Percentiles rank a stretch among this genome's conserved stretches.
Conservation (phyloP, 2,329 filamentous ascomycete genomes). For the Xylariaceae sp. region DNA sequence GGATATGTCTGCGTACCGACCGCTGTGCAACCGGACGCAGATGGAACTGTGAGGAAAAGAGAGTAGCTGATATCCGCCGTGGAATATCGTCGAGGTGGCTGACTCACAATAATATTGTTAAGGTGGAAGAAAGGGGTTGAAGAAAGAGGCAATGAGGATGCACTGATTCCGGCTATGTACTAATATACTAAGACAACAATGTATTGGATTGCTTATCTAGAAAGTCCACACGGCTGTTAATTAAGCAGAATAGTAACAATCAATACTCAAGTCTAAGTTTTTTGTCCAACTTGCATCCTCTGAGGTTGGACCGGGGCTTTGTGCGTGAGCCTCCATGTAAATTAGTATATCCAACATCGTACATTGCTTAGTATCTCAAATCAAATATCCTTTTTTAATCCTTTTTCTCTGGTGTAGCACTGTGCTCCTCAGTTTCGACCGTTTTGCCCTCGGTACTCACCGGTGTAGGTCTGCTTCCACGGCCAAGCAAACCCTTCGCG, state of each 20-base stretch:
- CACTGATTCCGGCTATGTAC: too few species aligned
- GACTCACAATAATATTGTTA: constrained; percentile 39
- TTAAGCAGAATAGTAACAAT: too few species aligned
- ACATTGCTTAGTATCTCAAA: neutral
- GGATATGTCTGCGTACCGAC: constrained; percentile 40
- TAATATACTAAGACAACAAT: too few species aligned
- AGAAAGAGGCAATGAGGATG: neutral
- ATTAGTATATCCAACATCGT: neutral
- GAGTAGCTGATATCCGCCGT: constrained; percentile 34
- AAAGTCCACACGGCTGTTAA: too few species aligned
- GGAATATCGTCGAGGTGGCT: constrained; percentile 39
- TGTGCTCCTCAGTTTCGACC: constrained; percentile 6
- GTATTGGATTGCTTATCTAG: too few species aligned
- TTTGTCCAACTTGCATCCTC: too few species aligned
- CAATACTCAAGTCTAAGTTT: too few species aligned
- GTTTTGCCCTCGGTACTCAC: constrained; percentile 4
- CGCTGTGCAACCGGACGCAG: constrained; percentile 37
- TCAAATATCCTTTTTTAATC: neutral
- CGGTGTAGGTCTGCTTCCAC: neutral
- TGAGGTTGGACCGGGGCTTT: too few species aligned
- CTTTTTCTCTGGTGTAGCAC: constrained; percentile 9
- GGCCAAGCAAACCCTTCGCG: constrained; percentile 58
- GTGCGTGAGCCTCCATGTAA: too few species aligned
- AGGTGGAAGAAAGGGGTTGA: constrained; percentile 38
- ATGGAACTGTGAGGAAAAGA: constrained; percentile 37